Percentiles rank a stretch among this genome's conserved stretches.
Conservation (phyloP, 208 protist genomes). For the Leishmania mexicana region DNA sequence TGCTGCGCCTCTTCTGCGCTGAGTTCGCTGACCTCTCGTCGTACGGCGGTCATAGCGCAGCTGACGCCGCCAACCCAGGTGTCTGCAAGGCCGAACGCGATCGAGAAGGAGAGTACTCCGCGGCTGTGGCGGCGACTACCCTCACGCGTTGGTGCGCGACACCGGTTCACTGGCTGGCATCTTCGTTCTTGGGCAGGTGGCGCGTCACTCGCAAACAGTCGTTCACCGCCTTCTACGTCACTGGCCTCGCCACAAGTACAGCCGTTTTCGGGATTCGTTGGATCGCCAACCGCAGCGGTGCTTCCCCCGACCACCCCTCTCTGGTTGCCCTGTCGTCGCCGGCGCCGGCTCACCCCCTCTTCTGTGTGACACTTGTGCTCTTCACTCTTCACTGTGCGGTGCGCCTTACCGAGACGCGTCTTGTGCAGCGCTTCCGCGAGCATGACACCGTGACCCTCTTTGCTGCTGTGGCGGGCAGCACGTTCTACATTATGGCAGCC, state of each 20-base stretch:
- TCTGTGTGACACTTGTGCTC: conserved; percentile 30
- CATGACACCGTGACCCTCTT: conserved; percentile 73
- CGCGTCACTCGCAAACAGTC: conserved; percentile 38
- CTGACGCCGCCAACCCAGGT: not conserved
- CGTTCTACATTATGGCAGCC: conserved; percentile 76
- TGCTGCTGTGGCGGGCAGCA: conserved; percentile 62
- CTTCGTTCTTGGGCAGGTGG: conserved; percentile 27
- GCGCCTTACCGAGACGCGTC: conserved; percentile 63
- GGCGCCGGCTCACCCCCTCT: not conserved
- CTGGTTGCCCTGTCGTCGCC: not conserved
- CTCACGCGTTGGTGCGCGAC: not conserved
- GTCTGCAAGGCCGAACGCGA: not conserved
- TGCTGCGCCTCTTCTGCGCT: conserved; percentile 34
- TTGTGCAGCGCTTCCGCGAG: conserved; percentile 52
- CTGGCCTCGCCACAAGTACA: conserved; percentile 35
- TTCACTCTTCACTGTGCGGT: conserved; percentile 72
- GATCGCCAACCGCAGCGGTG: not conserved
- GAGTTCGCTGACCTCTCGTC: conserved; percentile 40
- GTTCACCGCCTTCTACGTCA: conserved; percentile 63
- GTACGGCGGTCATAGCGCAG: conserved; percentile 48
- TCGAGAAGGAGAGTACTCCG: not conserved
- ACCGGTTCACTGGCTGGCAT: conserved; percentile 6
- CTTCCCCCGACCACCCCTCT: not conserved
- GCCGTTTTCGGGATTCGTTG: conserved; percentile 16
- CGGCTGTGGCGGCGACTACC: not conserved